phyloP scores from a whole-genome alignment of 805 yeast genomes.

The Yarrowia sp. region DNA sequence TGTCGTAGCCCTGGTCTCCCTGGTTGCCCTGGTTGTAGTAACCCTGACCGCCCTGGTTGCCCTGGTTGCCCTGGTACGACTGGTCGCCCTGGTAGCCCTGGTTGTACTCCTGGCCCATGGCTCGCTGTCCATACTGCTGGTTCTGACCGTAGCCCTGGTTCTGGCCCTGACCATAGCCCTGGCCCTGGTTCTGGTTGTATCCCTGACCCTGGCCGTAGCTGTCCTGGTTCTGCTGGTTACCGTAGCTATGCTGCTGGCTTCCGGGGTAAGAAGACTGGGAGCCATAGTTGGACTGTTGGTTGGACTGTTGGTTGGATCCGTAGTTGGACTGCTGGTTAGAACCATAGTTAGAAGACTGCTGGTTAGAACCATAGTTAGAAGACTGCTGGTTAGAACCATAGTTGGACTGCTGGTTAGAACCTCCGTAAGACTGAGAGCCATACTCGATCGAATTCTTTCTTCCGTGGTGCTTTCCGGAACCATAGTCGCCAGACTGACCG shows the following conservation, averaged over 20 bases:
- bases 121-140: constrained; percentile 1
- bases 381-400: neutral
- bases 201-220: neutral
- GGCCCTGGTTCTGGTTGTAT: neutral
- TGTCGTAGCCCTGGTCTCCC: constrained; percentile 10
- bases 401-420: neutral
- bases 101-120: neutral
- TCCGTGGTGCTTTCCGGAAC: neutral
- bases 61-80: neutral
- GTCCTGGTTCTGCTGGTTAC: neutral
- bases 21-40: constrained; percentile 3
- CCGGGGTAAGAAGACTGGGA: neutral
- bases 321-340: neutral
- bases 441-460: neutral
- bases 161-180: neutral
- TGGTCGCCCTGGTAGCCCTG: constrained; percentile 6
- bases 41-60: neutral
- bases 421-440: neutral
- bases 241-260: neutral
- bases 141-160: neutral
- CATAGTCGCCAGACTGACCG: neutral
- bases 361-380: neutral
- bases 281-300: neutral
- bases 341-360: neutral
- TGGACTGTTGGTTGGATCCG: neutral